These are phyloP conservation scores for Pistacia integerrima DNA, from an alignment of 345 rosid species.

Conservation along the genomic window DNA sequence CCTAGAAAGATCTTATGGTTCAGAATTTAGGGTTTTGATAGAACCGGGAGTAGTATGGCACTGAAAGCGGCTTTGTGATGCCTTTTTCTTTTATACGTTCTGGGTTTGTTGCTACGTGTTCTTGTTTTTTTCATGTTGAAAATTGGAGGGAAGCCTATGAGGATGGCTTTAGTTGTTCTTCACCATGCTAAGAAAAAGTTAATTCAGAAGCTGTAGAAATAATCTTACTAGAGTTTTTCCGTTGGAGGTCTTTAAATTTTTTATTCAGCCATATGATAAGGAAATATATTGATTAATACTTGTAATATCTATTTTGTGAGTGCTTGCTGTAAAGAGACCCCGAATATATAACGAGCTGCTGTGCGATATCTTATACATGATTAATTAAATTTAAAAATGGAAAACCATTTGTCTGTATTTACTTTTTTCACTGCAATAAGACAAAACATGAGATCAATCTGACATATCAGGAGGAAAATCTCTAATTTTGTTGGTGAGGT, in stretches of 20 bases:
- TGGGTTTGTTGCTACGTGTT: not conserved
- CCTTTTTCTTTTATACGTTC: not conserved
- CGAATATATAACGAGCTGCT: not conserved
- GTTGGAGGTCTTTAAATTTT: not conserved
- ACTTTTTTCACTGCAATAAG: not conserved
- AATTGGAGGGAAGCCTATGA: not conserved
- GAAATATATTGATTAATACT: not conserved
- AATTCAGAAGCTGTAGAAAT: not conserved
- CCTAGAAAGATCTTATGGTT: not conserved
- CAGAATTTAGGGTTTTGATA: constrained; percentile 2
- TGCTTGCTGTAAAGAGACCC: not conserved
- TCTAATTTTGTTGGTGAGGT: not conserved
- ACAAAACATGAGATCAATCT: not conserved
- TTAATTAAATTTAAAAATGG: not conserved
- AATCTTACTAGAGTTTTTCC: not conserved
- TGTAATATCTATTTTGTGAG: not conserved
- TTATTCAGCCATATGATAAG: not conserved
- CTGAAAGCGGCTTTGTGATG: not conserved
- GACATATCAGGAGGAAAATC: not conserved
- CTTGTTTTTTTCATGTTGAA: not conserved
- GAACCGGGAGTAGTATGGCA: not conserved
- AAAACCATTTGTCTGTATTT: not conserved
- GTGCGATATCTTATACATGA: not conserved
- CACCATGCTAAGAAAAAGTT: not conserved
- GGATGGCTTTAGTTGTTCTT: not conserved